Percentiles rank a stretch among this genome's conserved stretches.
Conservation (phyloP, 345 rosid genomes). For the Citrus trifoliata region DNA sequence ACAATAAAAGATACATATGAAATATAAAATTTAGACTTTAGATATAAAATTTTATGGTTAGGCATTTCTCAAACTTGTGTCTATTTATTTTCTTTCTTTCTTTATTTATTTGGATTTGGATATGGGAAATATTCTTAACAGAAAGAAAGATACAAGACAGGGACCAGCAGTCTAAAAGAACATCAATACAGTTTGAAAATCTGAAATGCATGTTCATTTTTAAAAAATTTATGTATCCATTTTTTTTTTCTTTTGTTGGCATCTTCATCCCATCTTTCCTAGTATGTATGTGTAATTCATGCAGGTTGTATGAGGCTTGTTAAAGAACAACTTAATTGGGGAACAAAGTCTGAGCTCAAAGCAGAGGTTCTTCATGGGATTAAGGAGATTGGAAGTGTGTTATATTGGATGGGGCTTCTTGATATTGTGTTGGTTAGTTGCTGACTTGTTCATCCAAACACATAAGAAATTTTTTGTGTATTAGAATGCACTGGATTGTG, state of each 20-base stretch:
- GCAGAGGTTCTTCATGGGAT: slow-evolving; percentile 85
- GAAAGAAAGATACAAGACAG: neutral
- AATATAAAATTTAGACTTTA: neutral
- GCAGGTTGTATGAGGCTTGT: slow-evolving; percentile 94
- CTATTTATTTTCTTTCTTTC: neutral
- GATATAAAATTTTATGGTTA: neutral
- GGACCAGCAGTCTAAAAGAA: neutral
- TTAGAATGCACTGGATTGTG: neutral
- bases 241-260: neutral
- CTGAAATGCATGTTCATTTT: neutral
- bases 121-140: neutral
- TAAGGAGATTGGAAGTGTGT: slow-evolving; percentile 93
- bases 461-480: neutral
- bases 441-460: slow-evolving; percentile 8
- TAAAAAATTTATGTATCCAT: neutral
- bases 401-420: slow-evolving; percentile 93
- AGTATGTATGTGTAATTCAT: neutral
- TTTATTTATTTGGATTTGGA: neutral
- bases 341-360: slow-evolving; percentile 82
- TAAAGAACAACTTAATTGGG: slow-evolving; percentile 92
- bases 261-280: slow-evolving; percentile 7
- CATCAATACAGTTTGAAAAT: neutral
- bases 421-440: slow-evolving; percentile 89
- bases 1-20: neutral
- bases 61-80: neutral